These are phyloP conservation scores for Fusarium nurragi DNA, from an alignment of 2,329 filamentous ascomycete species.

Conservation along the genomic window DNA sequence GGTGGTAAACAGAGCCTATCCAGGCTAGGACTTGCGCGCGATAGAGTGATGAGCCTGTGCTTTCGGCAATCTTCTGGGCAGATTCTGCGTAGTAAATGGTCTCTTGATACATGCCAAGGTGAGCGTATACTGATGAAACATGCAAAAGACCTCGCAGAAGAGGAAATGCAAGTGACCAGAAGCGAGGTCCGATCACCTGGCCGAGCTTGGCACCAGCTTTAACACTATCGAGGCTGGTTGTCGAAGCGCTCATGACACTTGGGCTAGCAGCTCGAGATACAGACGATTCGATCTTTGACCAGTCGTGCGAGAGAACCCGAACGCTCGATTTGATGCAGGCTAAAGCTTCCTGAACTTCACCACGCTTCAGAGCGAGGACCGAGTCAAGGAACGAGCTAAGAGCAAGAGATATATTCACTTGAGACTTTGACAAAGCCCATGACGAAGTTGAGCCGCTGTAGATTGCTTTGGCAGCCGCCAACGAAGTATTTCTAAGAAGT, in stretches of 20 bases:
- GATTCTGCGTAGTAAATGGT: constrained; percentile 89
- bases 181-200: constrained; percentile 62
- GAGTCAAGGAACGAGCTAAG: constrained; percentile 66
- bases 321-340: constrained; percentile 66
- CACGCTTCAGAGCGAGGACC: constrained; percentile 69
- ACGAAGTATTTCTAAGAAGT: constrained; percentile 41
- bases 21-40: constrained; percentile 64
- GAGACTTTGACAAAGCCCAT: constrained; percentile 49
- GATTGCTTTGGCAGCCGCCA: constrained; percentile 54
- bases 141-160: constrained; percentile 77
- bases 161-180: constrained; percentile 81
- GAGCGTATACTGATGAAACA: constrained; percentile 80
- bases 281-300: constrained; percentile 59
- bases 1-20: constrained; percentile 64
- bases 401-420: constrained; percentile 47
- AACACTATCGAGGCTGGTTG: constrained; percentile 43
- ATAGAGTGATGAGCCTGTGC: constrained; percentile 70
- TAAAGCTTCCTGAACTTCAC: constrained; percentile 67
- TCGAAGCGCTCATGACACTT: constrained; percentile 46
- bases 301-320: constrained; percentile 64
- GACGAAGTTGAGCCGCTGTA: constrained; percentile 44
- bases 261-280: constrained; percentile 26
- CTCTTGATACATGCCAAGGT: constrained; percentile 88
- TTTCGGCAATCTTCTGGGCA: constrained; percentile 78
- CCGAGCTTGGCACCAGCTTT: constrained; percentile 37